Evolutionary conservation across 257 asterid genomes (phyloP).

Genomic region (Capsicum pubescens): DNA sequence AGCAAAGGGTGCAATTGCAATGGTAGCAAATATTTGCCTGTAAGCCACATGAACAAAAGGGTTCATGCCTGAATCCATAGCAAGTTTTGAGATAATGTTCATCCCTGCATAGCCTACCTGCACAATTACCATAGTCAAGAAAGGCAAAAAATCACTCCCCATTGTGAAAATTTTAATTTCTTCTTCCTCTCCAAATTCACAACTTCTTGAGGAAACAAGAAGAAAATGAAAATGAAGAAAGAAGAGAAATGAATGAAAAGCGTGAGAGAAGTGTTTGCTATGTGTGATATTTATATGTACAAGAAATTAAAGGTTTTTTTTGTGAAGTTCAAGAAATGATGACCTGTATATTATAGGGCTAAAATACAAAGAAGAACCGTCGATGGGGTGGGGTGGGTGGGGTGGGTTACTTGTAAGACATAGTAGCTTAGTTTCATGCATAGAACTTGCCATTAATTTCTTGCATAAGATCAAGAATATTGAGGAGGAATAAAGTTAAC

Average conservation of each 20-base stretch:
- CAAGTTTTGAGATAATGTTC: conserved; percentile 81
- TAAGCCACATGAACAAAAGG: conserved; percentile 94
- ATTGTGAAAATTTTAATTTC: conserved; percentile 17
- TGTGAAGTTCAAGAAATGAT: conserved; percentile 37
- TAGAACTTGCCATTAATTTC: conserved; percentile 37
- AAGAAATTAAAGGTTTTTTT: conserved; percentile 26
- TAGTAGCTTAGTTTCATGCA: conserved; percentile 61
- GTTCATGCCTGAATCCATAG: conserved; percentile 93
- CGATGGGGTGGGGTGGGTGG: neutral
- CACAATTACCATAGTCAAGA: conserved; percentile 70
- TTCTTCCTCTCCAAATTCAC: conserved; percentile 28
- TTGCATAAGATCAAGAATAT: conserved; percentile 31
- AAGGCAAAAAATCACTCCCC: conserved; percentile 55
- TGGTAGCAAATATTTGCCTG: conserved; percentile 74
- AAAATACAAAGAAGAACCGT: conserved; percentile 32
- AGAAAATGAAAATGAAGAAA: conserved; percentile 15
- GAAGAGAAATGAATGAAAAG: conserved; percentile 27
- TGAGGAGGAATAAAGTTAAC: conserved; percentile 48
- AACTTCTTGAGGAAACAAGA: conserved; percentile 27
- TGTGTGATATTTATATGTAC: neutral
- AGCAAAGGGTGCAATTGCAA: conserved; percentile 70
- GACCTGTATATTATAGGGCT: conserved; percentile 18
- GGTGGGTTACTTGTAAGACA: conserved; percentile 45
- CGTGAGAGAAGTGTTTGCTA: neutral
- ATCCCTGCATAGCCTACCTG: conserved; percentile 87